Conservation (phyloP, 164 flowering plant species). For the Kingdonia uniflora region DNA sequence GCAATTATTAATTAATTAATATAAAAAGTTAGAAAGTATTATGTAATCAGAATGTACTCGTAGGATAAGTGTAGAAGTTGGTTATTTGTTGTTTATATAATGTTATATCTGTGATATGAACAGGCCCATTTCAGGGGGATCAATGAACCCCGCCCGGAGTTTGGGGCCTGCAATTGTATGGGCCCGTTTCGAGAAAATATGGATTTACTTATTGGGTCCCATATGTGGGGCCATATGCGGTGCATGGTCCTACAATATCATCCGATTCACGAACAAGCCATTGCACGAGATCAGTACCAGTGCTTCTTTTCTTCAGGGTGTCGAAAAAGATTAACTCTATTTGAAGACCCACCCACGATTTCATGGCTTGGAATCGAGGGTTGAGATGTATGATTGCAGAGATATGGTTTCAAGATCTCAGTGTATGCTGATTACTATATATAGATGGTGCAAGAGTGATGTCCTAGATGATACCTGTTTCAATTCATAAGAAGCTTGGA, state of each 20-base stretch:
- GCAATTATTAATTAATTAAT: too few relatives aligned
- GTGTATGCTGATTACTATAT: constrained; percentile 32
- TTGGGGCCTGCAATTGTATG: constrained; percentile 78
- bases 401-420: constrained; percentile 30
- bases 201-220: constrained; percentile 69
- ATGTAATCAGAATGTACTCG: too few relatives aligned
- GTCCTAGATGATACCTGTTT: constrained; percentile 56
- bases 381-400: constrained; percentile 31
- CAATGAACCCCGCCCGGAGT: constrained; percentile 98
- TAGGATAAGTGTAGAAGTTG: too few relatives aligned
- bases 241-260: constrained; percentile 65
- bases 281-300: constrained; percentile 58
- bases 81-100: too few relatives aligned
- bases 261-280: constrained; percentile 75
- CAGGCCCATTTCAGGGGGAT: constrained; percentile 86
- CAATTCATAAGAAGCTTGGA: constrained; percentile 40
- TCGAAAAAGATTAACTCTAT: background rate
- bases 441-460: constrained; percentile 62
- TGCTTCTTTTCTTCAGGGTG: constrained; percentile 19
- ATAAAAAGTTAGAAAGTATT: too few relatives aligned
- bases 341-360: background rate
- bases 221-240: constrained; percentile 52
- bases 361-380: too few relatives aligned
- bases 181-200: constrained; percentile 34
- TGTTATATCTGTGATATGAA: background rate